phyloP scores from a whole-genome alignment of 495 filamentous ascomycete genomes.

The Xylaria longipes region DNA sequence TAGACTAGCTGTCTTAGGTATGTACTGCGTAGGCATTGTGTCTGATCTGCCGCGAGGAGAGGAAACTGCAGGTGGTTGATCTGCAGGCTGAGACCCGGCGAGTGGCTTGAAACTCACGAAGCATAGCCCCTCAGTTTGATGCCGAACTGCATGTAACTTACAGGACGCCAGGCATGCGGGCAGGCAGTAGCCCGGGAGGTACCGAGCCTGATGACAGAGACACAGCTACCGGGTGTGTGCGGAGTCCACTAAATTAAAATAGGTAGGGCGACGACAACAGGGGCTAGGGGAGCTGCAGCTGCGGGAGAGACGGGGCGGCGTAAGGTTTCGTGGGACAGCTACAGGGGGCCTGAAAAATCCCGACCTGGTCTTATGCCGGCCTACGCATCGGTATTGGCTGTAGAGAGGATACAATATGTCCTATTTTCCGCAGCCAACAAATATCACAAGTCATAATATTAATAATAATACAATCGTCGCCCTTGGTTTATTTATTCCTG shows the following conservation, averaged over 20 bases:
- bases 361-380: not conserved
- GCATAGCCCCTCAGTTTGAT: slow-evolving; percentile 29
- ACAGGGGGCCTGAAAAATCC: slow-evolving; percentile 9
- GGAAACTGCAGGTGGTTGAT: slow-evolving; percentile 33
- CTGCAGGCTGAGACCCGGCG: slow-evolving; percentile 47
- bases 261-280: slow-evolving; percentile 10
- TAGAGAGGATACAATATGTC: not conserved
- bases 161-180: not conserved
- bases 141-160: slow-evolving; percentile 17
- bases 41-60: slow-evolving; percentile 11
- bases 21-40: not conserved
- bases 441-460: not conserved
- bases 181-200: slow-evolving; percentile 18
- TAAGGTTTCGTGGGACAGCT: slow-evolving; percentile 1
- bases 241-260: not conserved
- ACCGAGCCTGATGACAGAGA: slow-evolving; percentile 8
- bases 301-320: slow-evolving; percentile 11
- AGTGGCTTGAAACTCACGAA: slow-evolving; percentile 33
- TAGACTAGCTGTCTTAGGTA: not conserved
- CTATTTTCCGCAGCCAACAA: not conserved
- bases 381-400: not conserved
- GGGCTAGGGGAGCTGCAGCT: slow-evolving; percentile 16
- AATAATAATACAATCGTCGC: not conserved
- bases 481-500: not conserved
- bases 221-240: not conserved